phyloP scores from a whole-genome alignment of 768 basidiomycete species.

The Brasilioporus rufonigricans region DNA sequence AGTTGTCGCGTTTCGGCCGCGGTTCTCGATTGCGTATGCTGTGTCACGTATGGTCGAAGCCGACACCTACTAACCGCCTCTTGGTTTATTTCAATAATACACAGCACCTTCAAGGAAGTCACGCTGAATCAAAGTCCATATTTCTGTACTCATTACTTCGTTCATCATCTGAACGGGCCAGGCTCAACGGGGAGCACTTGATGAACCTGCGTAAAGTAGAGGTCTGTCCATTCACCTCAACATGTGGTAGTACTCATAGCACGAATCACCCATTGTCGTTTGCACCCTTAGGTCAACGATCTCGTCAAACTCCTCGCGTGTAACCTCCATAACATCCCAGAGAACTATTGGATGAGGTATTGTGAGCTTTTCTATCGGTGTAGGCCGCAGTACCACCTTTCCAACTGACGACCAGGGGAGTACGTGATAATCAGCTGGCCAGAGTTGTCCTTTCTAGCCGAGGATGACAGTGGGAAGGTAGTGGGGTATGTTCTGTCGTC shows the following conservation, averaged over 20 bases:
- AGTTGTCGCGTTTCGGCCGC: background rate
- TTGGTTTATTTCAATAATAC: too few relatives aligned
- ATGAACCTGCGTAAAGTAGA: slow-evolving; percentile 32
- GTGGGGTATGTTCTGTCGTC: slow-evolving; percentile 59
- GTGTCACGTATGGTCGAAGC: background rate
- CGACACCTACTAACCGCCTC: background rate
- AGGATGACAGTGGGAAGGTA: slow-evolving; percentile 45
- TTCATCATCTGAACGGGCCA: background rate
- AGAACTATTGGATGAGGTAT: slow-evolving; percentile 40
- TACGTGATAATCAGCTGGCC: slow-evolving; percentile 51
- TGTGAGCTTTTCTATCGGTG: slow-evolving; percentile 20
- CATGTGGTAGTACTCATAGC: background rate
- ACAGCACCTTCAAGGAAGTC: background rate
- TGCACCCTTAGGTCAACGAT: slow-evolving; percentile 40
- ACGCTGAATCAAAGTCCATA: too few relatives aligned
- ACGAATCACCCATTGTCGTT: background rate
- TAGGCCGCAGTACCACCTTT: background rate
- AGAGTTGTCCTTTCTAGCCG: slow-evolving; percentile 52
- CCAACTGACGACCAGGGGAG: slow-evolving; percentile 35
- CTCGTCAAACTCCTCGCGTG: slow-evolving; percentile 48
- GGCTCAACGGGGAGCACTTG: background rate
- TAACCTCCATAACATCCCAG: slow-evolving; percentile 53
- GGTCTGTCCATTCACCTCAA: slow-evolving; percentile 15
- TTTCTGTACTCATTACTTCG: background rate
- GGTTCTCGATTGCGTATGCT: too few relatives aligned